Conservation (phyloP, 2,329 filamentous ascomycete species). For the Colletotrichum truncatum region DNA sequence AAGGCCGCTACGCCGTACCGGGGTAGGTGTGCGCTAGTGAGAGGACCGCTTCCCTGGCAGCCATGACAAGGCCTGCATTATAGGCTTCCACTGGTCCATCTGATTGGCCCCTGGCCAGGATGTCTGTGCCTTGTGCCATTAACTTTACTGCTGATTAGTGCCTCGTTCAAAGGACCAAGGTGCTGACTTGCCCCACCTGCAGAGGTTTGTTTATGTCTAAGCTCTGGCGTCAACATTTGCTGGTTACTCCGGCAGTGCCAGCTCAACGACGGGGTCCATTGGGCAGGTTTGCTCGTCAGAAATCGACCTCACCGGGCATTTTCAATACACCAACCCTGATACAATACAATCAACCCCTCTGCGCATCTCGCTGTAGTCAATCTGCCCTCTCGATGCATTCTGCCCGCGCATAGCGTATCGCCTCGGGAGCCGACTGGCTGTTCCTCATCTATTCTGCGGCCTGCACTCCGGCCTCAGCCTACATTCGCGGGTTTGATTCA, state of each 20-base stretch:
- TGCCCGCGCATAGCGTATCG: neutral
- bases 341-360: neutral
- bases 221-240: slow-evolving; percentile 26
- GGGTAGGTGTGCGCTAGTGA: neutral
- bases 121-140: neutral
- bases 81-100: neutral
- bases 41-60: slow-evolving; percentile 1
- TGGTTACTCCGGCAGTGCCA: slow-evolving; percentile 31
- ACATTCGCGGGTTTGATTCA: neutral
- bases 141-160: slow-evolving; percentile 14
- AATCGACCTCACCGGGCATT: neutral
- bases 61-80: neutral
- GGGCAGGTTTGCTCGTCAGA: slow-evolving; percentile 14
- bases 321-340: neutral
- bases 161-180: neutral
- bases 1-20: neutral
- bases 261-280: slow-evolving; percentile 23
- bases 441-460: slow-evolving; percentile 3
- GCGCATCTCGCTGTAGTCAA: slow-evolving; percentile 9
- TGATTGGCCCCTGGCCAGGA: neutral
- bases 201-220: slow-evolving; percentile 30
- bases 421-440: slow-evolving; percentile 9
- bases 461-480: slow-evolving; percentile 8
- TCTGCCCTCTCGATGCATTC: slow-evolving; percentile 6
- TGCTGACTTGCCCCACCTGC: slow-evolving; percentile 16